Conservation (phyloP, 371 early-diverging fungal species). For the Rhizopus delemar region DNA sequence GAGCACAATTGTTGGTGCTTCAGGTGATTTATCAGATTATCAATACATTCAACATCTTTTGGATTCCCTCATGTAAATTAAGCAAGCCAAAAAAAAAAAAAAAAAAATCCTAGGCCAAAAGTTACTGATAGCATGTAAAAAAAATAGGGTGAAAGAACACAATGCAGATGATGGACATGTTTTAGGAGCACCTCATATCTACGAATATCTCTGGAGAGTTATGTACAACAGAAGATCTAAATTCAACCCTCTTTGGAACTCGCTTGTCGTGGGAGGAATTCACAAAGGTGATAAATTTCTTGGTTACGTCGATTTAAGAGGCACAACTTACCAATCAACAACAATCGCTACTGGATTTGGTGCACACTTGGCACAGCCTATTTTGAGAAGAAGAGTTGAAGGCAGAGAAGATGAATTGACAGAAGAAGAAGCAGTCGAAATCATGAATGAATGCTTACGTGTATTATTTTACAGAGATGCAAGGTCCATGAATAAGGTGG, state of each 20-base stretch:
- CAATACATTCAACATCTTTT: constrained; percentile 88
- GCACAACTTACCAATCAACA: constrained; percentile 91
- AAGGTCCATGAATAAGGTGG: constrained; percentile 89
- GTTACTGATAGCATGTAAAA: not conserved
- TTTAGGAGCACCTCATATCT: constrained; percentile 83
- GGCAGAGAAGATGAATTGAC: constrained; percentile 81
- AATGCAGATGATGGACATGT: constrained; percentile 89
- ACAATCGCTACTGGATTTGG: constrained; percentile 98
- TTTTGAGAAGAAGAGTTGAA: constrained; percentile 92
- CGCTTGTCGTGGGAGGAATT: constrained; percentile 90
- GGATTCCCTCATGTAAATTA: constrained; percentile 76
- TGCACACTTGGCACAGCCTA: constrained; percentile 93
- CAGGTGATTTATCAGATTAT: constrained; percentile 96
- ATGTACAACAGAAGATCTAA: constrained; percentile 95
- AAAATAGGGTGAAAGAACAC: constrained; percentile 79
- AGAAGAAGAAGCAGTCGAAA: constrained; percentile 91
- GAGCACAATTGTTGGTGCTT: constrained; percentile 85
- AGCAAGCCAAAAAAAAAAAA: not conserved
- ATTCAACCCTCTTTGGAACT: constrained; percentile 96
- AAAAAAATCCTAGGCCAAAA: not conserved
- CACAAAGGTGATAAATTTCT: constrained; percentile 82
- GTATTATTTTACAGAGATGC: constrained; percentile 98
- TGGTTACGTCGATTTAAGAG: constrained; percentile 94
- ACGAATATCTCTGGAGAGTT: constrained; percentile 86
- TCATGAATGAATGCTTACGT: constrained; percentile 91